Conservation (phyloP, 2,329 filamentous ascomycete species). For the Xylariaceae sp. region DNA sequence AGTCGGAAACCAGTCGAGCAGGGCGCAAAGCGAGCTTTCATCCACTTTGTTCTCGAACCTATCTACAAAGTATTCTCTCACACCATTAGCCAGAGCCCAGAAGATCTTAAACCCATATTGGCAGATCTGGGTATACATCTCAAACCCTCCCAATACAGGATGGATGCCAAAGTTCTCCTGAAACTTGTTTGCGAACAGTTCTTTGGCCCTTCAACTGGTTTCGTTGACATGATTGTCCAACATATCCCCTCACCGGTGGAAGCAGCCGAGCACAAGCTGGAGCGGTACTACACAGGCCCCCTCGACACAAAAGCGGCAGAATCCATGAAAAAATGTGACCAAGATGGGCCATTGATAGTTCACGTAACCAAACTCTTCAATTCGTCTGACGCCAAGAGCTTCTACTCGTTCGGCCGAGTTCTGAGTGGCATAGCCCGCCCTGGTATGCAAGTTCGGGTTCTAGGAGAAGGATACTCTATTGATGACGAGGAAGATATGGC, state of each 20-base stretch:
- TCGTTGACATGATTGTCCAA: conserved; percentile 91
- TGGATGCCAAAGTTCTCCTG: conserved; percentile 83
- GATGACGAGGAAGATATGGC: conserved; percentile 99
- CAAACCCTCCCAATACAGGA: conserved; percentile 89
- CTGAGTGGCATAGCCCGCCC: conserved; percentile 87
- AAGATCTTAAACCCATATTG: conserved; percentile 77
- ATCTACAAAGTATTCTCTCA: conserved; percentile 98
- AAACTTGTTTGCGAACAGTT: conserved; percentile 92
- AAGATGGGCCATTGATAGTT: conserved; percentile 87
- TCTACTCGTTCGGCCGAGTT: conserved; percentile 86
- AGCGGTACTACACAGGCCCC: conserved; percentile 90
- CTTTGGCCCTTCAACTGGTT: conserved; percentile 84
- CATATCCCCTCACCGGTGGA: conserved; percentile 86
- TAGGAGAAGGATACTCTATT: conserved; percentile 92
- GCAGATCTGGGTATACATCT: conserved; percentile 76
- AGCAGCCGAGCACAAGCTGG: conserved; percentile 71
- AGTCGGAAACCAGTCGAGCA: conserved; percentile 84
- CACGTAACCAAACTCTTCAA: conserved; percentile 94
- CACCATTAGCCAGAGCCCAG: conserved; percentile 85
- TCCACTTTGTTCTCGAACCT: conserved; percentile 91
- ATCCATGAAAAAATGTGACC: conserved; percentile 78
- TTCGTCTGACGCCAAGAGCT: conserved; percentile 83
- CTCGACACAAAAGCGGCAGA: conserved; percentile 76
- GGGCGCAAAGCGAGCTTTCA: conserved; percentile 78
- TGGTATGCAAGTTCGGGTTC: conserved; percentile 79